phyloP scores from a whole-genome alignment of 768 basidiomycete species.

The Amanita pallidorosea region DNA sequence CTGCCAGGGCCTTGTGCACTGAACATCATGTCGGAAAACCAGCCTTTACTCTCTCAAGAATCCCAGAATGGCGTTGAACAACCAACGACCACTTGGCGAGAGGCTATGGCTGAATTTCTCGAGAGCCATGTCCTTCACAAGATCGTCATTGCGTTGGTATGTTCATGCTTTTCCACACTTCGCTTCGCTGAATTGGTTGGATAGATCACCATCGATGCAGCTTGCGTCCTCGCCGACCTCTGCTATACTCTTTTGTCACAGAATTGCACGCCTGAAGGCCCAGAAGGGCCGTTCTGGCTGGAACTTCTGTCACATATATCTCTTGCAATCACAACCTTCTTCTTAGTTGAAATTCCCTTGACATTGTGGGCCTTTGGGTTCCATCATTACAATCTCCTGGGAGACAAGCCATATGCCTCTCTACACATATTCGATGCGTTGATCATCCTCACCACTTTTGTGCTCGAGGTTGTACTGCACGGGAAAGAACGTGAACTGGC shows the following conservation, averaged over 20 bases:
- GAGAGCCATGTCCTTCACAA: slow-evolving; percentile 46
- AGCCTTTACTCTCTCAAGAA: slow-evolving; percentile 30
- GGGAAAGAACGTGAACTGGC: slow-evolving; percentile 66
- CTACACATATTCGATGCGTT: slow-evolving; percentile 70
- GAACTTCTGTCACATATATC: slow-evolving; percentile 52
- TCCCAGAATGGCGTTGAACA: not conserved
- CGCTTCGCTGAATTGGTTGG: not conserved
- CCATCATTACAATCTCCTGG: slow-evolving; percentile 53
- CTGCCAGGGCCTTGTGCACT: too few relatives aligned
- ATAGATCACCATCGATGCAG: slow-evolving; percentile 53
- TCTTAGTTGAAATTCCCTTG: slow-evolving; percentile 70
- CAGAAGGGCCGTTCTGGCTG: slow-evolving; percentile 49
- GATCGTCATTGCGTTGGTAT: slow-evolving; percentile 45
- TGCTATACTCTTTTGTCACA: slow-evolving; percentile 53
- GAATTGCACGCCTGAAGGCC: slow-evolving; percentile 30
- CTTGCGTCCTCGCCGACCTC: slow-evolving; percentile 65
- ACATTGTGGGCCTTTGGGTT: slow-evolving; percentile 55
- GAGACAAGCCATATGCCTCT: slow-evolving; percentile 37
- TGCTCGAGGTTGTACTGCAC: slow-evolving; percentile 57
- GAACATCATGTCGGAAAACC: slow-evolving; percentile 28
- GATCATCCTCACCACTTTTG: slow-evolving; percentile 64
- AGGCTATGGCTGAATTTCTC: slow-evolving; percentile 19
- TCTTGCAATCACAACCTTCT: slow-evolving; percentile 56
- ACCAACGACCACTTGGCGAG: not conserved
- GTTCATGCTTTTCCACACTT: slow-evolving; percentile 12